These are phyloP conservation scores for Curvularia verruculosa DNA, from an alignment of 2,329 filamentous ascomycete species.

Conservation along the genomic window DNA sequence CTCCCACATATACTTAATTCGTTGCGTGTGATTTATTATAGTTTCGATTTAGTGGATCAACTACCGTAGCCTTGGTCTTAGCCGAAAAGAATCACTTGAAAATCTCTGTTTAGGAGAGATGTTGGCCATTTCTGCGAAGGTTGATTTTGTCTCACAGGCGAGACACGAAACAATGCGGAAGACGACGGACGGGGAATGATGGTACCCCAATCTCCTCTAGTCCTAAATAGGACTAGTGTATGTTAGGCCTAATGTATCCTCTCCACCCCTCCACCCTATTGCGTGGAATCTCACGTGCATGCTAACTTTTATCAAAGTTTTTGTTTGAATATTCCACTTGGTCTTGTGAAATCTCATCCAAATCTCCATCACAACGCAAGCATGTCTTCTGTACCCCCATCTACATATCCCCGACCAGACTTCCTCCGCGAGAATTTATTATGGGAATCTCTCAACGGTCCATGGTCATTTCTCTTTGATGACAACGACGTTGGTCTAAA, in stretches of 20 bases:
- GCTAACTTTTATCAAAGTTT: slow-evolving; percentile 9
- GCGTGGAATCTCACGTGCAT: slow-evolving; percentile 18
- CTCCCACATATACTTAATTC: too few species aligned
- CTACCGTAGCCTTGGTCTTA: neutral
- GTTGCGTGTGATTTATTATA: too few species aligned
- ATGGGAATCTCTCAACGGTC: slow-evolving; percentile 67
- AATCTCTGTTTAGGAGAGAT: too few species aligned
- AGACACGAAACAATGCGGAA: neutral
- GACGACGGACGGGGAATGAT: neutral
- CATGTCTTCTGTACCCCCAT: slow-evolving; percentile 11
- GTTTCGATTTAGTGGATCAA: neutral
- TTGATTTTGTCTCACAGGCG: neutral
- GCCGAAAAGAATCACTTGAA: too few species aligned
- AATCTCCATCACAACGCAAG: neutral
- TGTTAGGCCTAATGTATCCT: slow-evolving; percentile 12
- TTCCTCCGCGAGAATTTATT: slow-evolving; percentile 62
- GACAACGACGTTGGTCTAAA: slow-evolving; percentile 64
- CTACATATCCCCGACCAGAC: slow-evolving; percentile 67
- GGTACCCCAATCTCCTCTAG: neutral
- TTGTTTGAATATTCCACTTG: neutral
- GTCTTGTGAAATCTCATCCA: neutral
- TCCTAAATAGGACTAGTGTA: slow-evolving; percentile 7
- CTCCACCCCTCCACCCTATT: slow-evolving; percentile 16
- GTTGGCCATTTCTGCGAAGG: too few species aligned
- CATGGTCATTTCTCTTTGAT: slow-evolving; percentile 70